A percentile compares a stretch with the other conserved stretches of the same genome.
Evolutionary conservation across 495 filamentous ascomycete species (phyloP).

Genomic region (Xylaria sp.): DNA sequence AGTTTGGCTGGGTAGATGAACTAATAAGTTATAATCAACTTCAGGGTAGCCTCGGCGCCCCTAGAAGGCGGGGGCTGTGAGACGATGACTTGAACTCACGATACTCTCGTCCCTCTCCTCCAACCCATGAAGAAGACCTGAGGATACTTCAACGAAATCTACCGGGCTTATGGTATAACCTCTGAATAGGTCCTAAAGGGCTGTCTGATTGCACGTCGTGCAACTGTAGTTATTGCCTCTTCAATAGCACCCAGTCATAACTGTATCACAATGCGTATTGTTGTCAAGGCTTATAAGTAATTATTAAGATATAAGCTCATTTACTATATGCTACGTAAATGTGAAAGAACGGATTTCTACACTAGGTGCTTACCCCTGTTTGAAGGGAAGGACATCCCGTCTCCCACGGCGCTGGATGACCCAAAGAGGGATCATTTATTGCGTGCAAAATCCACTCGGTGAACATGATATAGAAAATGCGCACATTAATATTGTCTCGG

Average conservation of each 20-base stretch:
- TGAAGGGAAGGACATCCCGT: too few relatives aligned
- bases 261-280: not conserved
- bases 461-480: too few relatives aligned
- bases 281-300: not conserved
- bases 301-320: not conserved
- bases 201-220: not conserved
- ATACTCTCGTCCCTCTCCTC: conserved; percentile 1
- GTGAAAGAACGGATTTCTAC: not conserved
- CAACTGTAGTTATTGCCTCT: not conserved
- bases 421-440: too few relatives aligned
- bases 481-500: too few relatives aligned
- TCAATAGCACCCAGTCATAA: not conserved
- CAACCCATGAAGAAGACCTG: not conserved
- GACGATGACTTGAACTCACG: not conserved
- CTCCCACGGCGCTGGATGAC: too few relatives aligned
- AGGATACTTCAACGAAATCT: not conserved
- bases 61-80: not conserved
- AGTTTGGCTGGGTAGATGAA: not conserved
- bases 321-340: not conserved
- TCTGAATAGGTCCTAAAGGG: not conserved
- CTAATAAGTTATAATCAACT: not conserved
- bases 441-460: too few relatives aligned
- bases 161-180: conserved; percentile 5
- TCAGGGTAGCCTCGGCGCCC: not conserved
- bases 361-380: too few relatives aligned